Evolutionary conservation across 305 asterid species (phyloP).

Genomic region (Fraxinus velutina): DNA sequence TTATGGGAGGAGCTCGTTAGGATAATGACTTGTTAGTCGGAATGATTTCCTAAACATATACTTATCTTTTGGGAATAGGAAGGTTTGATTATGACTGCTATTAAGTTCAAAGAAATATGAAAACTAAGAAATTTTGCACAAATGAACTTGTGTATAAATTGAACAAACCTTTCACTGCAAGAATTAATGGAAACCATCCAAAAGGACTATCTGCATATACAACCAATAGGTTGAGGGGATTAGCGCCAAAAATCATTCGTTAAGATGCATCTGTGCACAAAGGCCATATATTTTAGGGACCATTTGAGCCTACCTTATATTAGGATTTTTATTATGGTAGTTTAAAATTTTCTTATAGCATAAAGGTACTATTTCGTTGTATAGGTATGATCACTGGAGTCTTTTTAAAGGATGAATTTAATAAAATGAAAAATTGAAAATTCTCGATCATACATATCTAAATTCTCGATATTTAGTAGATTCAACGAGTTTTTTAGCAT

Average conservation of each 20-base stretch:
- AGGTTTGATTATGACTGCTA: not conserved
- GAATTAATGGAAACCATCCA: not conserved
- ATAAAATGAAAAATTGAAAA: not conserved
- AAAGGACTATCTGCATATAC: not conserved
- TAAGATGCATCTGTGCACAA: not conserved
- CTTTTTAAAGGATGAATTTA: not conserved
- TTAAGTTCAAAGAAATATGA: not conserved
- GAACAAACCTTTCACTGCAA: not conserved
- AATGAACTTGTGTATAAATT: not conserved
- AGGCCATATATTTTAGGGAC: not conserved
- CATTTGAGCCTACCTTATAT: not conserved
- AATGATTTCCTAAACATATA: too few species aligned
- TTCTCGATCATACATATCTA: not conserved
- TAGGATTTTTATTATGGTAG: not conserved
- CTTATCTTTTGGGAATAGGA: not conserved
- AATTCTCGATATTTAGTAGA: not conserved
- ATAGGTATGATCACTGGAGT: not conserved
- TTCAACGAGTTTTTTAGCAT: not conserved
- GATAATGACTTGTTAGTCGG: too few species aligned
- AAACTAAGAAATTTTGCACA: not conserved
- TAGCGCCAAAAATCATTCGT: not conserved
- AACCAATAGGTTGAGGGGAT: not conserved
- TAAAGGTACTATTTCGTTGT: not conserved
- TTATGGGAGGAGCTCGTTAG: too few species aligned
- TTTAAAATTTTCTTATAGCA: not conserved